Conservation (phyloP, 106 monocot genomes). For the Dendrobium catenatum region DNA sequence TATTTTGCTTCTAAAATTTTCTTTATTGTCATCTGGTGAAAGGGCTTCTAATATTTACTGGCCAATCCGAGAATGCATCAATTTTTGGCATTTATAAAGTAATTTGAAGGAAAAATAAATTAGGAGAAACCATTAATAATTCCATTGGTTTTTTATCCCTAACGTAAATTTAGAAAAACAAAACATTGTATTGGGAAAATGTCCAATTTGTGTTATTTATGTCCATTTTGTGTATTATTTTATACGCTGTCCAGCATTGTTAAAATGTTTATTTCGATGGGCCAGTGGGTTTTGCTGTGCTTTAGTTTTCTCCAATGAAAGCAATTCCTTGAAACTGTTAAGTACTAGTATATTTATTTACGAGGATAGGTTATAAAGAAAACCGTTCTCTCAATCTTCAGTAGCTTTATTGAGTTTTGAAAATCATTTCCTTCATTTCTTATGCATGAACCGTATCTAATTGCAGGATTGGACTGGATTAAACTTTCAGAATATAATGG, state of each 20-base stretch:
- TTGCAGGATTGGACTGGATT: conserved; percentile 97
- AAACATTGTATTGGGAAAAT: not conserved
- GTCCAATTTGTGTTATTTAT: not conserved
- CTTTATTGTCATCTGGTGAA: not conserved
- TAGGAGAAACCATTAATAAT: not conserved
- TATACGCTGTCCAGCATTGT: not conserved
- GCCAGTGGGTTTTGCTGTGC: not conserved
- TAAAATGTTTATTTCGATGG: not conserved
- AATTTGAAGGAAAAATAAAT: not conserved
- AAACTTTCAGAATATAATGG: conserved; percentile 84
- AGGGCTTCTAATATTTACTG: not conserved
- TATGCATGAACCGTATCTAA: not conserved
- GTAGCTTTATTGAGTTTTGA: not conserved
- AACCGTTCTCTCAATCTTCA: not conserved
- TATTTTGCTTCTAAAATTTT: not conserved
- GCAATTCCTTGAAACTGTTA: not conserved
- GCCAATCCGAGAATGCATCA: not conserved
- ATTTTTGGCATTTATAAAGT: not conserved
- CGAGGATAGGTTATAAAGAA: not conserved
- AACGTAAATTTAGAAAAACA: not conserved
- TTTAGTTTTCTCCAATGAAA: not conserved
- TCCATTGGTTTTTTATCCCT: no score
- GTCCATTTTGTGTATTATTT: not conserved
- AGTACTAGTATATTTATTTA: not conserved
- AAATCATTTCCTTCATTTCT: not conserved